These are phyloP conservation scores for Alternaria hordeiaustralica DNA, from an alignment of 2,329 filamentous ascomycete species.

Conservation along the genomic window DNA sequence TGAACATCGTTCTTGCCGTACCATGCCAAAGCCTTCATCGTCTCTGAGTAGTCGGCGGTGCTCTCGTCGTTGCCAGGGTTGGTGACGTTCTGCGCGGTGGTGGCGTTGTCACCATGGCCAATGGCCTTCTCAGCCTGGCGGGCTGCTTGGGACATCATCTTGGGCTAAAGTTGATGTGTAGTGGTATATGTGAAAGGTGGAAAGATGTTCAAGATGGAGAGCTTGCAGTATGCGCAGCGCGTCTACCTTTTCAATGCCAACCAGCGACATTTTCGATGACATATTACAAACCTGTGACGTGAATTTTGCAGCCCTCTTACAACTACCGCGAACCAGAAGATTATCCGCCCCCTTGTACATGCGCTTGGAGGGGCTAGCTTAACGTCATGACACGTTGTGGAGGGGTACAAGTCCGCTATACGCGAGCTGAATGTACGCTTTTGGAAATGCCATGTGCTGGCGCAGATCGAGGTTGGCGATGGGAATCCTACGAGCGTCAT, in stretches of 20 bases:
- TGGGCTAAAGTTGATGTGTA: slow-evolving; percentile 20
- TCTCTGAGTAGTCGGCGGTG: slow-evolving; percentile 60
- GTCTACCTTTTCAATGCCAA: slow-evolving; percentile 22
- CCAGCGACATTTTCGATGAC: slow-evolving; percentile 25
- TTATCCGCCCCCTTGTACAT: slow-evolving; percentile 32
- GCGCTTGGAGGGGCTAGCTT: slow-evolving; percentile 28
- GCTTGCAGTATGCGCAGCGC: not conserved
- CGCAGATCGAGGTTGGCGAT: slow-evolving; percentile 23
- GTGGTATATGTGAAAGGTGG: not conserved
- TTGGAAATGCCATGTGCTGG: slow-evolving; percentile 21
- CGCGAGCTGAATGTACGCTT: slow-evolving; percentile 3
- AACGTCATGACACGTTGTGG: slow-evolving; percentile 41
- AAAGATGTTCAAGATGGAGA: not conserved
- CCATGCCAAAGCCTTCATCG: slow-evolving; percentile 84
- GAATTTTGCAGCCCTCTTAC: slow-evolving; percentile 15
- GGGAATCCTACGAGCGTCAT: slow-evolving; percentile 31
- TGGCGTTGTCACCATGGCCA: slow-evolving; percentile 70
- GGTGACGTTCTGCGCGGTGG: slow-evolving; percentile 71
- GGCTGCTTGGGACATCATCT: slow-evolving; percentile 61
- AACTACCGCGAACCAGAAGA: slow-evolving; percentile 28
- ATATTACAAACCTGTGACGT: slow-evolving; percentile 24
- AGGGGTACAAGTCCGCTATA: slow-evolving; percentile 24
- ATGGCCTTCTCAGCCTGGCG: slow-evolving; percentile 69
- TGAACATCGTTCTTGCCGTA: slow-evolving; percentile 80
- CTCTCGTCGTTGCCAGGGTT: slow-evolving; percentile 59